Conservation (phyloP, 495 filamentous ascomycete genomes). For the Neurospora sp. region DNA sequence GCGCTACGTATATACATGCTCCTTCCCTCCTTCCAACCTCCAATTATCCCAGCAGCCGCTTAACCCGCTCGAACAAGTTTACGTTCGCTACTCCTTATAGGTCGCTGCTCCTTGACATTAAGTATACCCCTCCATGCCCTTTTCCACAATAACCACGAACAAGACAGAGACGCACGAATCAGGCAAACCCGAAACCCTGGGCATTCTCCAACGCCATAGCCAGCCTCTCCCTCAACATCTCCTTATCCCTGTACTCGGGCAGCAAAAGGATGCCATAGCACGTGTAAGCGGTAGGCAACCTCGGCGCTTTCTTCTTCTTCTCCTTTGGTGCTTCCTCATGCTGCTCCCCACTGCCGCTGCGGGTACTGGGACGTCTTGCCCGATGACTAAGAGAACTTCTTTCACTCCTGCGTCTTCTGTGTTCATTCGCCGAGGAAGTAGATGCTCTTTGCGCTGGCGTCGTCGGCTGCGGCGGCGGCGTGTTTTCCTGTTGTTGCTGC, state of each 20-base stretch:
- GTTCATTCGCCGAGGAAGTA: background rate
- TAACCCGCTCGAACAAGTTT: background rate
- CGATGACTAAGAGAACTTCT: background rate
- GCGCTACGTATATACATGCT: background rate
- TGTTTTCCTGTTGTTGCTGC: background rate
- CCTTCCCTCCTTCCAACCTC: background rate
- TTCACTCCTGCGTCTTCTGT: background rate
- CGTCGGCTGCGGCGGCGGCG: background rate
- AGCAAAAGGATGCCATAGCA: constrained; percentile 82
- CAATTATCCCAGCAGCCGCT: background rate
- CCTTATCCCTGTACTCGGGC: constrained; percentile 65
- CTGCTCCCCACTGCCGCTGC: background rate
- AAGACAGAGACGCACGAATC: background rate
- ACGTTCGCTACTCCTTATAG: background rate
- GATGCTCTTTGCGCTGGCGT: background rate
- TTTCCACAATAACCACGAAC: too few species aligned
- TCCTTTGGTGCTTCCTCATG: background rate
- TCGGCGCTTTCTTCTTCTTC: constrained; percentile 23
- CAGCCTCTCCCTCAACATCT: constrained; percentile 63
- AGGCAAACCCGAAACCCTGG: constrained; percentile 79
- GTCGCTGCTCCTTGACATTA: background rate
- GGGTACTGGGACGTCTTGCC: background rate
- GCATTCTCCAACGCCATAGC: constrained; percentile 76
- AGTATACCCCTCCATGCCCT: background rate
- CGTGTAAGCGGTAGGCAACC: constrained; percentile 73